Evolutionary conservation across 345 rosid genomes (phyloP).

Genomic region (Angophora floribunda): DNA sequence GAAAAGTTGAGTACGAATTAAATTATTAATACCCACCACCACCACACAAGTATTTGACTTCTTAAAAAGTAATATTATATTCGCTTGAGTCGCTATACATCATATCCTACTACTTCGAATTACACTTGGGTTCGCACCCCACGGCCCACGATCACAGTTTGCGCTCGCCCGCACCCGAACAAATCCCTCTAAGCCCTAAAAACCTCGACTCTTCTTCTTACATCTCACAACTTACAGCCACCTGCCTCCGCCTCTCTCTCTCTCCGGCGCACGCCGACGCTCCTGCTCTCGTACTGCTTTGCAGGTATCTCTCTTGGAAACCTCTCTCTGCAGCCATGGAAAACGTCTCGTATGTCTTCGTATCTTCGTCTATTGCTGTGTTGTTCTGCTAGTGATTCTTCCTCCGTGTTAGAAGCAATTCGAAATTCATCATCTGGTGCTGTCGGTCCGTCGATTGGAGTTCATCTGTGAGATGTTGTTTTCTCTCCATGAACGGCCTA

Average conservation of each 20-base stretch:
- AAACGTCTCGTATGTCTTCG: background rate
- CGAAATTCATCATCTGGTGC: background rate
- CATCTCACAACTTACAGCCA: background rate
- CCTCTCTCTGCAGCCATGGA: background rate
- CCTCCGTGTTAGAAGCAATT: background rate
- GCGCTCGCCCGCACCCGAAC: background rate
- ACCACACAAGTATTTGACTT: background rate
- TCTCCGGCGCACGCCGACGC: background rate
- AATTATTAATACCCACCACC: no score
- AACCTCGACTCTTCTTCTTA: background rate
- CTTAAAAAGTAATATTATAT: background rate
- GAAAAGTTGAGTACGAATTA: no score
- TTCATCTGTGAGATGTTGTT: background rate
- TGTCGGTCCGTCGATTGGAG: background rate
- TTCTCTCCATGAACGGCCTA: background rate
- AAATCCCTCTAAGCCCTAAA: background rate
- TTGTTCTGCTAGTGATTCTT: background rate
- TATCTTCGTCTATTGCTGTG: background rate
- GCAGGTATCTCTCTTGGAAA: background rate
- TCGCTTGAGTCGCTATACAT: background rate
- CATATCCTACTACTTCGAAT: background rate
- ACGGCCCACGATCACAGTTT: background rate
- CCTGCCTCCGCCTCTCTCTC: background rate
- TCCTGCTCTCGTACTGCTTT: background rate
- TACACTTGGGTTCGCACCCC: background rate